Conservation (phyloP, 306 rosid species). For the Psophocarpus tetragonolobus region DNA sequence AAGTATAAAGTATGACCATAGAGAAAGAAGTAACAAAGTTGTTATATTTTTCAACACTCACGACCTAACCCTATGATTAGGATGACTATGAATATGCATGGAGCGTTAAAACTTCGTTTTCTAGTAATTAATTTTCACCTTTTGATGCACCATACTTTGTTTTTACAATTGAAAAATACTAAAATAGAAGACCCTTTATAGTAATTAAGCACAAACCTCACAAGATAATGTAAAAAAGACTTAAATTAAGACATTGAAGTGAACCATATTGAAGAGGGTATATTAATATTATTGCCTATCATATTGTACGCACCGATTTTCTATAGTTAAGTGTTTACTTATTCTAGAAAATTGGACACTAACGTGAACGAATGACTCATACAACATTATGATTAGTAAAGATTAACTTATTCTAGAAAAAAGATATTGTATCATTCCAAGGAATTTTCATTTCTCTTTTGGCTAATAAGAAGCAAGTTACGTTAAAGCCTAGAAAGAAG, state of each 20-base stretch:
- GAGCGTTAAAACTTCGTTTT: not conserved
- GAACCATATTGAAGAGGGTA: not conserved
- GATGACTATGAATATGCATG: not conserved
- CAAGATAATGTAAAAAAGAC: not conserved
- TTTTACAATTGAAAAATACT: not conserved
- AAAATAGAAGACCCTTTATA: not conserved
- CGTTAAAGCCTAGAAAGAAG: too few relatives aligned
- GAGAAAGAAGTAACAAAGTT: not conserved
- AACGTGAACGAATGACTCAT: not conserved
- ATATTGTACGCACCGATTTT: not conserved
- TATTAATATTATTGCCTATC: not conserved
- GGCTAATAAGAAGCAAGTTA: not conserved
- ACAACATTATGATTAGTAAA: not conserved
- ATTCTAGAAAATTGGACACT: not conserved
- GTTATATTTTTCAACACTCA: slow-evolving; percentile 8
- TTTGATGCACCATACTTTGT: not conserved
- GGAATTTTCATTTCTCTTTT: not conserved
- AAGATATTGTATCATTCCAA: not conserved
- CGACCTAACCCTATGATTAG: not conserved
- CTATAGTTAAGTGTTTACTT: not conserved
- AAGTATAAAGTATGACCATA: not conserved
- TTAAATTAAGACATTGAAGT: not conserved
- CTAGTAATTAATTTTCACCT: not conserved
- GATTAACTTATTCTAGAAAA: not conserved
- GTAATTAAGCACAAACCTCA: not conserved